Conservation (phyloP, 2,329 filamentous ascomycete genomes). For the Clonostachys rhizophaga region DNA sequence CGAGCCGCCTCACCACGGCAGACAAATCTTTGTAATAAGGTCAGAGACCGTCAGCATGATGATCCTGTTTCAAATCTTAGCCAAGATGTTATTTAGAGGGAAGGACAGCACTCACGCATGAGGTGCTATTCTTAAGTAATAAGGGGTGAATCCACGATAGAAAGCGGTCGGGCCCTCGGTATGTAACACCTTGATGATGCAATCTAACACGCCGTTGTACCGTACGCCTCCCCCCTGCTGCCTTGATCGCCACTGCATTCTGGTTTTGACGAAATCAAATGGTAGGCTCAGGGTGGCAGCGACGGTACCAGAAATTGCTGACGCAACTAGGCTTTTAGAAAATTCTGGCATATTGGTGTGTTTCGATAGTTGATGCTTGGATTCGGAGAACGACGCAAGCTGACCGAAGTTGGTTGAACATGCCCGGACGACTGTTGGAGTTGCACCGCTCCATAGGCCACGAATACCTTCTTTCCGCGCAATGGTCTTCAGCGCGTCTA, state of each 20-base stretch:
- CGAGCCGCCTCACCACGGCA: too few relatives aligned
- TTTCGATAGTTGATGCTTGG: slow-evolving; percentile 76
- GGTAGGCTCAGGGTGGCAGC: slow-evolving; percentile 93
- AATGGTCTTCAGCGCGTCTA: slow-evolving; percentile 81
- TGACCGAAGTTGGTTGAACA: slow-evolving; percentile 99
- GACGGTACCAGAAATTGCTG: slow-evolving; percentile 92
- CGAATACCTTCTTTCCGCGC: slow-evolving; percentile 74
- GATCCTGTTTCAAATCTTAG: too few relatives aligned
- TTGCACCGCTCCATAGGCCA: slow-evolving; percentile 84
- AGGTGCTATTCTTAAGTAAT: slow-evolving; percentile 92
- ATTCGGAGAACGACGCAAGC: slow-evolving; percentile 94
- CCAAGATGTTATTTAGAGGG: too few relatives aligned
- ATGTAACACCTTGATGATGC: slow-evolving; percentile 81
- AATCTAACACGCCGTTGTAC: slow-evolving; percentile 86
- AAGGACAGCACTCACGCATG: slow-evolving; percentile 72
- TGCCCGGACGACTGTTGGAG: slow-evolving; percentile 87
- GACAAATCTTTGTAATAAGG: too few relatives aligned
- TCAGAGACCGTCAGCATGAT: too few relatives aligned
- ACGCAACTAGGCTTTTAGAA: slow-evolving; percentile 79
- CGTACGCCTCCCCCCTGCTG: slow-evolving; percentile 77
- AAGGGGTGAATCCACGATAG: slow-evolving; percentile 94
- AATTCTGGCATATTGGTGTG: slow-evolving; percentile 60
- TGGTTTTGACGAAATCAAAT: slow-evolving; percentile 98
- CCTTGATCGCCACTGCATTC: slow-evolving; percentile 86
- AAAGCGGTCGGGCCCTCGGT: slow-evolving; percentile 89